Conservation (phyloP, 2,329 filamentous ascomycete species). For the Graphilbum ipis-grandicollis region DNA sequence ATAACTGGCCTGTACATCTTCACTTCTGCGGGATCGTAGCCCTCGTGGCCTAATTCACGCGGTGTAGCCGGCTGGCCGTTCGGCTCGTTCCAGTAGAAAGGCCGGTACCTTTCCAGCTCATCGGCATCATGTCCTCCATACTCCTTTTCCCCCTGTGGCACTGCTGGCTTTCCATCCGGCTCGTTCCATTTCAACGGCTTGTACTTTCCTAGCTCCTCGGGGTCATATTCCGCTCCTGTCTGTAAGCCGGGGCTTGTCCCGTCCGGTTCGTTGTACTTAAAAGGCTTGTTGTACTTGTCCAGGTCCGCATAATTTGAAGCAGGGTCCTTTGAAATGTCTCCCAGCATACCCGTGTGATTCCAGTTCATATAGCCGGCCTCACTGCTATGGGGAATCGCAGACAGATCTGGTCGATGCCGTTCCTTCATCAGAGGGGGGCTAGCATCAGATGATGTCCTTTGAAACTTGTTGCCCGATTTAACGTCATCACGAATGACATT, state of each 20-base stretch:
- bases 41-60: slow-evolving; percentile 12
- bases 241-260: slow-evolving; percentile 16
- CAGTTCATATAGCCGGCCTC: slow-evolving; percentile 5
- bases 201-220: slow-evolving; percentile 8
- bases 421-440: too few relatives aligned
- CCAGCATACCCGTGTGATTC: slow-evolving; percentile 10
- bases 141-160: background rate
- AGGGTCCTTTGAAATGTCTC: slow-evolving; percentile 1
- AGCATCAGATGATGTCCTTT: background rate
- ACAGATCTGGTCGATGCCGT: slow-evolving; percentile 7
- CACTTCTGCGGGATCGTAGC: slow-evolving; percentile 19
- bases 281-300: slow-evolving; percentile 10
- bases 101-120: slow-evolving; percentile 11
- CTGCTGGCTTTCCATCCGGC: slow-evolving; percentile 9
- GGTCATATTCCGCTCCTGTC: slow-evolving; percentile 3
- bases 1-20: slow-evolving; percentile 17
- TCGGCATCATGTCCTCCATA: slow-evolving; percentile 5
- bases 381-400: slow-evolving; percentile 1
- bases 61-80: slow-evolving; percentile 5
- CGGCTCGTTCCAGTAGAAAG: slow-evolving; percentile 17
- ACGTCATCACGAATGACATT: slow-evolving; percentile 7
- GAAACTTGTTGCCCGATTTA: background rate
- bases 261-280: slow-evolving; percentile 18
- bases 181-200: slow-evolving; percentile 8
- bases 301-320: slow-evolving; percentile 5